Percentiles rank a stretch among this genome's conserved stretches.
Evolutionary conservation across 2,329 filamentous ascomycete genomes (phyloP).

Genomic region (Pseudogymnoascus sp.): DNA sequence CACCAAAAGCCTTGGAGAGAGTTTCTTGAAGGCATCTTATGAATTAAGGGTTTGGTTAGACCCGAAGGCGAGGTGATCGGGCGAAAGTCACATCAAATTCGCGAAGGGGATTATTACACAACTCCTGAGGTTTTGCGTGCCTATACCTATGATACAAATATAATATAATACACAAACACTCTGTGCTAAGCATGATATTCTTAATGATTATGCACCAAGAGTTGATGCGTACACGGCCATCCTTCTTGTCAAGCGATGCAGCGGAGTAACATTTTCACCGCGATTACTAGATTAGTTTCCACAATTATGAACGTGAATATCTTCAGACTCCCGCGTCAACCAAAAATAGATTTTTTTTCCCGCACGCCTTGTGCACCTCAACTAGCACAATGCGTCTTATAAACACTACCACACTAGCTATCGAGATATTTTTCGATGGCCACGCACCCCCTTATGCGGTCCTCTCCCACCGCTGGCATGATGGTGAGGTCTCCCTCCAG

Average conservation of each 20-base stretch:
- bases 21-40: slow-evolving; percentile 26
- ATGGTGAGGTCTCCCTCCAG: slow-evolving; percentile 24
- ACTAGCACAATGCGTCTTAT: slow-evolving; percentile 12
- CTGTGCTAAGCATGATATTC: background rate
- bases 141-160: background rate
- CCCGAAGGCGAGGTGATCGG: slow-evolving; percentile 25
- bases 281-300: slow-evolving; percentile 1
- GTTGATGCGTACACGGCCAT: background rate
- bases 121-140: background rate
- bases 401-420: slow-evolving; percentile 9
- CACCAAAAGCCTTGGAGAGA: slow-evolving; percentile 25
- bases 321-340: background rate
- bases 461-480: slow-evolving; percentile 28
- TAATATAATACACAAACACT: background rate
- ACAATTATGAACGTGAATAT: background rate
- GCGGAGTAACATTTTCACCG: slow-evolving; percentile 1
- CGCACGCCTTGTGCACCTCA: background rate
- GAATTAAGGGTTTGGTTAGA: slow-evolving; percentile 32
- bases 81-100: background rate
- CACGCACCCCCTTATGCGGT: slow-evolving; percentile 26
- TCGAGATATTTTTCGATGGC: slow-evolving; percentile 12
- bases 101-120: background rate
- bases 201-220: background rate
- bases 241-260: background rate
- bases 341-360: background rate